Conservation (phyloP, 1,284 basidiomycete genomes). For the Trametes versicolor region DNA sequence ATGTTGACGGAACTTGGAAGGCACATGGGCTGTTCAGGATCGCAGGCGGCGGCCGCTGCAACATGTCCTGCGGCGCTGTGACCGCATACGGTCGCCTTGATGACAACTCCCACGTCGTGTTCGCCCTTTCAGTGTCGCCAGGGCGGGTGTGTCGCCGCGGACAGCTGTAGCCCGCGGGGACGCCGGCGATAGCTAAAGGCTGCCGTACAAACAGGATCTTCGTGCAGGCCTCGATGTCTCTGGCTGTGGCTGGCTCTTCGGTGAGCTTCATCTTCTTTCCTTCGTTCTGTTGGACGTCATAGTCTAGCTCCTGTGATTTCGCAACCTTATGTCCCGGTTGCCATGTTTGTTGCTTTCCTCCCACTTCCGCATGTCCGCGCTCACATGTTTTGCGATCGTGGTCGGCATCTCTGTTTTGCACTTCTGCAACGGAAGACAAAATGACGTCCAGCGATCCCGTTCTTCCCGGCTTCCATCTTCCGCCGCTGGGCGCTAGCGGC, state of each 20-base stretch:
- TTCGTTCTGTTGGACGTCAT: neutral
- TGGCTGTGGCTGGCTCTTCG: conserved; percentile 5
- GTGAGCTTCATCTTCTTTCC: neutral
- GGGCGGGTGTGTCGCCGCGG: neutral
- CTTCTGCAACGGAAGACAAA: neutral
- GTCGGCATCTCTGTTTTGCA: too few species aligned
- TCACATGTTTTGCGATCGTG: neutral
- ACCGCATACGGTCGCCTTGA: conserved; percentile 8
- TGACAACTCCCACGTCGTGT: conserved; percentile 1
- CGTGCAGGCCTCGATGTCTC: conserved; percentile 2
- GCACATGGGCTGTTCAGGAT: neutral
- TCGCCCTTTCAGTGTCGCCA: neutral
- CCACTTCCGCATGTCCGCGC: neutral
- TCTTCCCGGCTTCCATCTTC: conserved; percentile 2
- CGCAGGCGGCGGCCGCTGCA: neutral
- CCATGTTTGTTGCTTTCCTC: conserved; percentile 1
- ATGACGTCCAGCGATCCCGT: neutral
- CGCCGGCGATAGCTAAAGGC: neutral
- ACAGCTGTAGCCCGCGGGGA: neutral
- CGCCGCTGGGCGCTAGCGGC: neutral
- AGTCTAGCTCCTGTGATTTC: neutral
- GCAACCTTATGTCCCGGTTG: neutral
- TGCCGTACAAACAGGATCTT: conserved; percentile 8
- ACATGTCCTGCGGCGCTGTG: conserved; percentile 1
- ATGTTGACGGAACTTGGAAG: too few species aligned